Base-by-base conservation (phyloP, 73 alveolate genomes). In the Effrenium voratum region DNA sequence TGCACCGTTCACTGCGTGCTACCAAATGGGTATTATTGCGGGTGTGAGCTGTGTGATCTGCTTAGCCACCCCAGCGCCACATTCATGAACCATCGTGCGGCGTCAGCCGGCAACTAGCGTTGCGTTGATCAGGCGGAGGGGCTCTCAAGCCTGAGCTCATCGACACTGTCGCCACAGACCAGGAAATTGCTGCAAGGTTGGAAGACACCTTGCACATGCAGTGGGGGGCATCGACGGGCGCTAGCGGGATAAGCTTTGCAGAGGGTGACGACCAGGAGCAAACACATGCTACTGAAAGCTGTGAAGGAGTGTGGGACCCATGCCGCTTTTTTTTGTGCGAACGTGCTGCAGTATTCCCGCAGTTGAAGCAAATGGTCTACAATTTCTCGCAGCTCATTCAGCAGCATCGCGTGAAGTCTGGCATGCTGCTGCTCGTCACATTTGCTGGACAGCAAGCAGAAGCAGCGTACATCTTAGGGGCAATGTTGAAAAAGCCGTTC, bases 61-160 rank as follows among this genome's bases (percentile, higher is more conserved):
- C n/a, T n/a, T n/a, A n/a, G n/a, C n/a, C n/a, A n/a, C n/a, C n/a
- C n/a, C n/a, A n/a, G n/a, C n/a, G n/a, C n/a, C n/a, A n/a, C n/a
- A n/a, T n/a, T n/a, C n/a, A n/a, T n/a, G n/a, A n/a, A n/a, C n/a
- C n/a, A n/a, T n/a, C n/a, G n/a, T n/a, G n/a, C n/a, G n/a, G n/a
- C n/a, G n/a, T n/a, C n/a, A n/a, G n/a, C n/a, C n/a, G n/a, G n/a
- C n/a, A n/a, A n/a, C n/a, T n/a, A n/a, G n/a, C n/a, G n/a, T n/a
- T n/a, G n/a, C n/a, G n/a, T n/a, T n/a, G n/a, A n/a, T n/a, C n/a
- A 85, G 93, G 93, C 19, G 36, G 36, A 0, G 93, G 93, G 30
- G 93, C 93, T 28, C 70, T 85, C 44, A 55, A 40, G 66, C 12
- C 66, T 2, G 43, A 10, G 44, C 2, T 85, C 66, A 85, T 85